A percentile compares a stretch with the other conserved stretches of the same genome.
Evolutionary conservation across 2,329 filamentous ascomycete species (phyloP).

Genomic region (Helotiales sp.): DNA sequence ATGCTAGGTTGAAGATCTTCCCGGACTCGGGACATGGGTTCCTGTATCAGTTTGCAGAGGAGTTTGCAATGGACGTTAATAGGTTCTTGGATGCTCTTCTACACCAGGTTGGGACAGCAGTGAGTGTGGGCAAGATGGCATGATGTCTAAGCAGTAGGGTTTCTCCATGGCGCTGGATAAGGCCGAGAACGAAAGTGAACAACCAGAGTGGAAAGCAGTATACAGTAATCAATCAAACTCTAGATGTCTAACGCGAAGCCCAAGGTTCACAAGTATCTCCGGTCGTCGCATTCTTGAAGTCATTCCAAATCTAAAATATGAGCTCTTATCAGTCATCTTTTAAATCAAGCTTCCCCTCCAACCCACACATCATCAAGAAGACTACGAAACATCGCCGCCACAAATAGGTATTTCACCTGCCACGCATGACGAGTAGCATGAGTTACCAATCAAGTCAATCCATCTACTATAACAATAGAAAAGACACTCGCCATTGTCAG

Average conservation of each 20-base stretch:
- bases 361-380: conserved; percentile 19
- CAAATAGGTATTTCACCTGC: conserved; percentile 31
- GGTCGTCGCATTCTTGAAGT: too few species aligned
- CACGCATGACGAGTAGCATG: conserved; percentile 33
- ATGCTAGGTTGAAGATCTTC: conserved; percentile 6
- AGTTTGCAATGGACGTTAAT: conserved; percentile 3
- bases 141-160: too few species aligned
- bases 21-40: conserved; percentile 10
- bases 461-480: conserved; percentile 24
- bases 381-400: conserved; percentile 27
- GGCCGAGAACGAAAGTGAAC: too few species aligned
- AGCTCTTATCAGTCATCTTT: too few species aligned
- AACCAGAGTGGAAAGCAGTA: too few species aligned
- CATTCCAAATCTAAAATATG: too few species aligned
- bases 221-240: too few species aligned
- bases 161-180: too few species aligned
- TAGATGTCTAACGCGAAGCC: too few species aligned
- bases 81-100: conserved; percentile 1
- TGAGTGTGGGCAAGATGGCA: too few species aligned
- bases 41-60: conserved; percentile 9
- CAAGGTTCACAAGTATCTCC: too few species aligned
- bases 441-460: conserved; percentile 28
- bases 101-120: too few species aligned
- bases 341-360: conserved; percentile 21
- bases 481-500: conserved; percentile 23